Evolutionary conservation across 352 stramenopile species (phyloP).

Genomic region (Phytophthora brassicae): DNA sequence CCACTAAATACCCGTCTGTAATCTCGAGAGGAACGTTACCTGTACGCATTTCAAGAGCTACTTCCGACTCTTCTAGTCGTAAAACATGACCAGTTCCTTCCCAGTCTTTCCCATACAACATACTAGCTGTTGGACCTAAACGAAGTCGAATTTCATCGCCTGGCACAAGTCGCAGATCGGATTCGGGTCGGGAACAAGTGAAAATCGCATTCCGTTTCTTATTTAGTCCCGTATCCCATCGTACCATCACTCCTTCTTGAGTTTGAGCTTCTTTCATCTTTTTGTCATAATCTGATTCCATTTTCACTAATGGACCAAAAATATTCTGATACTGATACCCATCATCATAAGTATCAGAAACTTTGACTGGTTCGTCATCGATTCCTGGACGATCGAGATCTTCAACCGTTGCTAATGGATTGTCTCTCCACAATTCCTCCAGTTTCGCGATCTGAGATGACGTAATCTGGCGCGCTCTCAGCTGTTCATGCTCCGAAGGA

Average conservation of each 20-base stretch:
- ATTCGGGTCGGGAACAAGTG: constrained; percentile 88
- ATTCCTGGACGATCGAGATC: constrained; percentile 95
- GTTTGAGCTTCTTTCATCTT: constrained; percentile 98
- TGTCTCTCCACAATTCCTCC: constrained; percentile 95
- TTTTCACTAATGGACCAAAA: constrained; percentile 98
- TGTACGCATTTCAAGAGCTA: constrained; percentile 85
- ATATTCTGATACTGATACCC: constrained; percentile 99
- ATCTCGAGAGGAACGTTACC: constrained; percentile 91
- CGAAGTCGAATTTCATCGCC: constrained; percentile 97
- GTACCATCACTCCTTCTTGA: constrained; percentile 91
- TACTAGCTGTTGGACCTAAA: constrained; percentile 78
- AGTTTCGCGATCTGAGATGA: constrained; percentile 89
- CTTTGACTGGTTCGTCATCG: constrained; percentile 85
- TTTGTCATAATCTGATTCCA: constrained; percentile 99
- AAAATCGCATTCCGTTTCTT: constrained; percentile 97
- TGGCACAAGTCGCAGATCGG: constrained; percentile 91
- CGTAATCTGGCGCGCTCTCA: constrained; percentile 94
- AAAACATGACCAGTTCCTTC: constrained; percentile 95
- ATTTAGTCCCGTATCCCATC: constrained; percentile 96
- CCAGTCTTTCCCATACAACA: constrained; percentile 90
- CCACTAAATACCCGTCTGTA: constrained; percentile 95
- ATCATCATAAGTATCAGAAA: constrained; percentile 95
- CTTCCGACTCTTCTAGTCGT: constrained; percentile 80
- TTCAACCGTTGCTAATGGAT: constrained; percentile 95
- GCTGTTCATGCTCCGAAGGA: constrained; percentile 88